A percentile compares a stretch with the other conserved stretches of the same genome.
phyloP scores from a whole-genome alignment of 768 basidiomycete genomes.

The Clavulina sp. region DNA sequence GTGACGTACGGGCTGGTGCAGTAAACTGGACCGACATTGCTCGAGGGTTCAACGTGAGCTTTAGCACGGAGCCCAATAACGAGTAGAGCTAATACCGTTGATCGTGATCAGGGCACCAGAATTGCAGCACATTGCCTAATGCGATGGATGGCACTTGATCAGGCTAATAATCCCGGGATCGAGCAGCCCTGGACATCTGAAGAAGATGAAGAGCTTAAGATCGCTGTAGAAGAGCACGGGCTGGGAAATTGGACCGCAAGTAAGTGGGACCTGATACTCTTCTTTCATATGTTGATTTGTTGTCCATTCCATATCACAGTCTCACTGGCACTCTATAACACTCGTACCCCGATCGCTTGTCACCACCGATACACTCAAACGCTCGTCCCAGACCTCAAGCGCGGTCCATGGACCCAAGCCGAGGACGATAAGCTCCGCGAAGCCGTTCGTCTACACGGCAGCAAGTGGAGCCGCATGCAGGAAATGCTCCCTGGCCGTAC shows the following conservation, averaged over 20 bases:
- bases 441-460: background rate
- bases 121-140: background rate
- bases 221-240: background rate
- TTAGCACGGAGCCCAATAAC: background rate
- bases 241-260: background rate
- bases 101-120: background rate
- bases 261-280: background rate
- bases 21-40: background rate
- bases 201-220: background rate
- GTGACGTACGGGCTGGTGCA: background rate
- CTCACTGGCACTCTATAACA: background rate
- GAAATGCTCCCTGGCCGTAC: background rate
- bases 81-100: background rate
- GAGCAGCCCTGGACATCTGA: background rate
- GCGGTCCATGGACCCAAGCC: background rate
- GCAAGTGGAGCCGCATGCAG: background rate
- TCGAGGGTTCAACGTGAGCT: background rate
- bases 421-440: background rate
- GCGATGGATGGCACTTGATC: background rate
- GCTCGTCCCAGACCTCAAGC: background rate
- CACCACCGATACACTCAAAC: background rate
- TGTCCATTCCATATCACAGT: background rate
- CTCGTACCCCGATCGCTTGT: background rate
- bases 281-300: background rate
- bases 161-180: background rate